These are phyloP conservation scores for Dentipellis fragilis DNA, from an alignment of 768 basidiomycete species.

Conservation along the genomic window DNA sequence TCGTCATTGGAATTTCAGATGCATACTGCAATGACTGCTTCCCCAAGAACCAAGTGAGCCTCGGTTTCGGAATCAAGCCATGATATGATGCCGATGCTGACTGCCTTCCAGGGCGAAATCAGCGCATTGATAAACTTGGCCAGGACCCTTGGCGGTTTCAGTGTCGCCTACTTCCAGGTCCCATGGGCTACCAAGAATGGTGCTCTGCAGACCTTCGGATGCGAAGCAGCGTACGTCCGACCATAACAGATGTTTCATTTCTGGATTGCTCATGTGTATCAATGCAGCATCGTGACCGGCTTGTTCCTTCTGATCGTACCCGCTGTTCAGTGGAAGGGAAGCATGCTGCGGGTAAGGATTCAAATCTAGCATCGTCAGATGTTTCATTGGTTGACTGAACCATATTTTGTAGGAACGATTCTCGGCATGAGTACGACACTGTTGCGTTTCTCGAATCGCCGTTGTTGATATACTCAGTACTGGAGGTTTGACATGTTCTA, in stretches of 20 bases:
- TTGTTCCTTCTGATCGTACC: conserved; percentile 45
- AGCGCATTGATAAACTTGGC: conserved; percentile 50
- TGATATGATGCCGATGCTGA: neutral
- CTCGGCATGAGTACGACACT: neutral
- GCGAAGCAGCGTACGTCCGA: conserved; percentile 45
- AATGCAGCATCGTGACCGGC: conserved; percentile 34
- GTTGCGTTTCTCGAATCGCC: no score
- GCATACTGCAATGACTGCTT: conserved; percentile 43
- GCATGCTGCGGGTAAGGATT: conserved; percentile 32
- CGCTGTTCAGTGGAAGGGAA: conserved; percentile 38
- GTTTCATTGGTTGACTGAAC: neutral
- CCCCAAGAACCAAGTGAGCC: conserved; percentile 29
- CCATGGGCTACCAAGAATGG: conserved; percentile 54
- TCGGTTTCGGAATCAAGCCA: neutral
- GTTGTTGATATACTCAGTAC: no score
- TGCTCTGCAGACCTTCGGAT: conserved; percentile 51
- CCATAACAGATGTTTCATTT: neutral
- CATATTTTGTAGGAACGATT: conserved; percentile 2
- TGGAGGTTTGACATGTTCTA: no score
- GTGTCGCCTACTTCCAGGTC: conserved; percentile 58
- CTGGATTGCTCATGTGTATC: no score
- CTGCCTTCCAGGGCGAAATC: conserved; percentile 41
- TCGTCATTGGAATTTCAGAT: conserved; percentile 18
- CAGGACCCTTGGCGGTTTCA: conserved; percentile 49
- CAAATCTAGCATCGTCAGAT: neutral